Base-by-base conservation (phyloP, 2,329 filamentous ascomycete genomes). In the Biscogniauxia marginata region DNA sequence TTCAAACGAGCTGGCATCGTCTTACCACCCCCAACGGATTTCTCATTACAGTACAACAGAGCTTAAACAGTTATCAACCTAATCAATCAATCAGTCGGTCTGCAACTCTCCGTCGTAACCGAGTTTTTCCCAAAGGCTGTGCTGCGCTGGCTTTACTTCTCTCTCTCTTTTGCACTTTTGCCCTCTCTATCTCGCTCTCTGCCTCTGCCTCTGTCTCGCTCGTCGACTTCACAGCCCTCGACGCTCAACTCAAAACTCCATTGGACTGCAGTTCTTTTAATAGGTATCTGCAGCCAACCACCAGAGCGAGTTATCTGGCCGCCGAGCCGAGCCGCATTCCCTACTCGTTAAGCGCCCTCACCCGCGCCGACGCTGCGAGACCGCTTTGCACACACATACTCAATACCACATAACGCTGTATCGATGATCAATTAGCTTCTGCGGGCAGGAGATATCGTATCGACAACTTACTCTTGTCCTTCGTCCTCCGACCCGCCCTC, bases 371-470 rank as follows among this genome's bases (percentile, higher is more conserved):
- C 52, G 52, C 46, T 56, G 39, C 25, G 25, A 54, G 52, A 45
- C 30, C 21, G 18, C 58, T 46, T 46, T 50, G n/a, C 20, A 39
- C 30, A 39, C n/a, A 39, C 3, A 39, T 16, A 39, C 16, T 24
- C 19, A 7, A 49, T 18, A 23, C 21, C 9, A 22, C 43, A 19
- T 25, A 39, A 16, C 30, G 30, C 24, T 50, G n/a, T 46, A n/a
- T 50, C 48, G n/a, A 55, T 55, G 53, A 30, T 43, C 39, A 49
- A 48, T 50, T 52, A 56, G 34, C 52, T 56, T 58, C 52, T 53
- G 60, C 60, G 54, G 56, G 50, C 55, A 47, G 59, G 51, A 55
- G 59, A 59, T 39, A 52, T 47, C 39, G 50, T 24, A 52, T 55
- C 51, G 52, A 49, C 54, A 57, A 48, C 58, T 56, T 21, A 34